Evolutionary conservation across 225 moss, liverwort and hornwort species (phyloP), one percentile per base, ranked within the genome.

Genomic region (Bryum argenteum): DNA sequence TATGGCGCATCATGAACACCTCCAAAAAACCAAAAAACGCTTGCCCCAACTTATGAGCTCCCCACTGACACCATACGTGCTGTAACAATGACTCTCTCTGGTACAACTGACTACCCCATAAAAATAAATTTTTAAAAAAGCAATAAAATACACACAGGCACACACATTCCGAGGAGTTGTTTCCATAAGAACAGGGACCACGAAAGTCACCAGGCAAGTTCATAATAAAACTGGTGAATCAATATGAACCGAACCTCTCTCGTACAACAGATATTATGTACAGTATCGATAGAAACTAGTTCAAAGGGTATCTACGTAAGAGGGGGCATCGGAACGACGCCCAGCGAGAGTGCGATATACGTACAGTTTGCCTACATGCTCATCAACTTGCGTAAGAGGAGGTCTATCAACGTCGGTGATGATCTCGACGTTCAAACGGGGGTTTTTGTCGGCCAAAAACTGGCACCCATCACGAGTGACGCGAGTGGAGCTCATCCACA

Each of bases 261-360:
- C 68, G 38, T 74, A 80, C 69, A 73, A 79, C 77, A 82, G 69
- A 74, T 82, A 82, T 79, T 85, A 85, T 86, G 77, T 86, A 86
- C 86, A 86, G 71, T 75, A 82, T 67, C 79, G 26, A 26, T 26
- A 2, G 4, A 18, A 40, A 48, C 80, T 82, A 62, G 43, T n/a
- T n/a, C n/a, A n/a, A n/a, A 82, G 77, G 4, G 77, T 86, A 33
- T 86, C 80, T 61, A 86, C 86, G 61, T 82, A 86, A 42, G 67
- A 19, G 50, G 86, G 86, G 60, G 86, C 86, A 69, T 86, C 86
- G 13, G n/a, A 68, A 15, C 86, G 86, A 21, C 18, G 86, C 57
- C 86, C 86, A 8, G 82, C 86, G 17, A 86, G 77, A 26, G 86
- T 82, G 69, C 86, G 86, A 64, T 86, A 86, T 65, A 86, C 86